phyloP scores from a whole-genome alignment of 495 filamentous ascomycete species.

The Poronia punctata region DNA sequence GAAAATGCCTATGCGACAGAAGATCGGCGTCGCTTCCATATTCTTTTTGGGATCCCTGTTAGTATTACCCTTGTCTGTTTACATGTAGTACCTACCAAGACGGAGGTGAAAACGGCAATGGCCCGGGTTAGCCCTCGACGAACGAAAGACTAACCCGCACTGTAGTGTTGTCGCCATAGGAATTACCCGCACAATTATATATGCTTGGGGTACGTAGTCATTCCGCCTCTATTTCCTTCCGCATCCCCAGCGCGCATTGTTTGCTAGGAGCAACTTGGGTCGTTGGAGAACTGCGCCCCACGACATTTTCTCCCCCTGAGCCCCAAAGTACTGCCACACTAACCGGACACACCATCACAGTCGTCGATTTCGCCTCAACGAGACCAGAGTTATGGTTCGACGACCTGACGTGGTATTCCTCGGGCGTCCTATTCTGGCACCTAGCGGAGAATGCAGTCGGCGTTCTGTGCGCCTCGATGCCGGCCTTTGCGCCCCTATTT shows the following conservation, averaged over 20 bases:
- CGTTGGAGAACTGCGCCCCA: too few relatives aligned
- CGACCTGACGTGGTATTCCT: slow-evolving; percentile 7
- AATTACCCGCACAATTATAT: slow-evolving; percentile 9
- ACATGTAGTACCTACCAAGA: neutral
- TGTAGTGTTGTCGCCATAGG: slow-evolving; percentile 6
- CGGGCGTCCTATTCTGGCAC: slow-evolving; percentile 9
- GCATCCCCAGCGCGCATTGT: too few relatives aligned
- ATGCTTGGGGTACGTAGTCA: slow-evolving; percentile 4
- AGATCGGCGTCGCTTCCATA: slow-evolving; percentile 8
- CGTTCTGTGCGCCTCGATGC: slow-evolving; percentile 2
- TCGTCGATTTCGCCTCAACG: slow-evolving; percentile 1
- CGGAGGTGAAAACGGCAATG: neutral
- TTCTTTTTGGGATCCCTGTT: slow-evolving; percentile 13
- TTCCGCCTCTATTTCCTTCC: neutral
- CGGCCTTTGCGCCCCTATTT: slow-evolving; percentile 5
- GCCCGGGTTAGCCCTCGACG: too few relatives aligned
- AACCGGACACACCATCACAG: neutral
- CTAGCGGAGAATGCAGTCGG: slow-evolving; percentile 7
- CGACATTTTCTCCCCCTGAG: too few relatives aligned
- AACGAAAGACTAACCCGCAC: neutral
- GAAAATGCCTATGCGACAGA: slow-evolving; percentile 6
- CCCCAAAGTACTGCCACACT: neutral
- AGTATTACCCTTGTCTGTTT: neutral
- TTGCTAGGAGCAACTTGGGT: too few relatives aligned
- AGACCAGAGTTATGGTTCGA: neutral